Base-by-base conservation (phyloP, 2,329 filamentous ascomycete species). In the Paraconiothyrium brasiliense region DNA sequence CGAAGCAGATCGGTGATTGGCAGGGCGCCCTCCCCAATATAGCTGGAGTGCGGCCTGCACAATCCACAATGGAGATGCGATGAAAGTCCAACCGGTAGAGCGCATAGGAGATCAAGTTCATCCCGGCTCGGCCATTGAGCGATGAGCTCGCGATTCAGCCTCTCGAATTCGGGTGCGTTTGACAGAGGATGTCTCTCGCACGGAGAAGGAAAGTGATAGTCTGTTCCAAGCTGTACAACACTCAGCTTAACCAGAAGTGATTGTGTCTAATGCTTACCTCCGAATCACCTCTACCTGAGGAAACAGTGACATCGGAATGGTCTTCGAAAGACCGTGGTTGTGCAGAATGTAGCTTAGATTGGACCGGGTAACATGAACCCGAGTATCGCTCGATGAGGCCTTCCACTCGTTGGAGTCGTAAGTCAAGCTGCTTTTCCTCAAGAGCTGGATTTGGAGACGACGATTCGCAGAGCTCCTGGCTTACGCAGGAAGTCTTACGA, bases 61-160 rank as follows among this genome's bases (percentile, higher is more conserved):
- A 81, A 67, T n/a, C 75, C 60, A 10, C 77, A 75, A 27, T 83
- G 77, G 27, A 79, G 74, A 0, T 78, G 66, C 0, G 71, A 69
- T 0, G 79, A 78, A 0, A 71, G 62, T 13, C 69, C 67, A 11
- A 76, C 61, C 0, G 75, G 73, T 1, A 78, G 59, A 7, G 62
- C 68, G 2, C 74, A 57, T 16, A 84, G 79, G 11, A 76, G 48
- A 4, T 78, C 68, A 11, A 83, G 68, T 20, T 83, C 80, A 16
- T 71, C n/a, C 41, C 75, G 61, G 7, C 51, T 73, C 0, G 82
- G 83, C 78, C 82, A 83, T 0, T 67, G 73, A 8, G 69, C 68
- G 3, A 79, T 46, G 11, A 84, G 76, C 0, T 71, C 67, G 20
- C 61, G 63, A 5, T 72, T 75, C 7, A 82, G 4, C 16, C 68